phyloP scores from a whole-genome alignment of 2,329 filamentous ascomycete genomes.

The Botrytis porri region DNA sequence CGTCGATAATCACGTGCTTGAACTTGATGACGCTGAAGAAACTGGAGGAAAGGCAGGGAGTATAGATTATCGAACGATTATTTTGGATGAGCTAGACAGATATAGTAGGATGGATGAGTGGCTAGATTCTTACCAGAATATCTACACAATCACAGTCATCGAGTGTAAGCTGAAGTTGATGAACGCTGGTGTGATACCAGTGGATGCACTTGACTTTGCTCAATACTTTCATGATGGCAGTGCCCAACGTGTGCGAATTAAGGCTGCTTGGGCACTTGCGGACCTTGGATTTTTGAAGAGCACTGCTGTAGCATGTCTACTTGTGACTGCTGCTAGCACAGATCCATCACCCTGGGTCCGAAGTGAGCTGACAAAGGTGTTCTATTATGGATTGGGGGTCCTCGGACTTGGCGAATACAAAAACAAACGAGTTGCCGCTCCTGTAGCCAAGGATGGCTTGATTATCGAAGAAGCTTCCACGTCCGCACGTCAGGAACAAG shows the following conservation, averaged over 20 bases:
- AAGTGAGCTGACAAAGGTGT: conserved; percentile 55
- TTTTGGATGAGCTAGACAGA: conserved; percentile 63
- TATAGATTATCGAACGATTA: conserved; percentile 38
- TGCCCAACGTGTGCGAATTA: conserved; percentile 60
- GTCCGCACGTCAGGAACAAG: conserved; percentile 46
- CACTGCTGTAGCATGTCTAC: conserved; percentile 52
- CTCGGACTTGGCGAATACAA: conserved; percentile 61
- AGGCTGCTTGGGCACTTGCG: conserved; percentile 61
- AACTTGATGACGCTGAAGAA: conserved; percentile 44
- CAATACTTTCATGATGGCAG: conserved; percentile 65
- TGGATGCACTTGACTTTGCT: conserved; percentile 54
- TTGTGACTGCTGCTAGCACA: conserved; percentile 57
- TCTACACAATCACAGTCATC: conserved; percentile 61
- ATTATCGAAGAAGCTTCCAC: conserved; percentile 48
- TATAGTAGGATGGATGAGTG: conserved; percentile 67
- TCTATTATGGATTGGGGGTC: conserved; percentile 58
- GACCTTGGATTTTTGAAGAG: conserved; percentile 61
- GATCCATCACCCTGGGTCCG: conserved; percentile 64
- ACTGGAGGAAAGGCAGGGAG: conserved; percentile 43
- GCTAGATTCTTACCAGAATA: conserved; percentile 65
- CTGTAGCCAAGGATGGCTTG: conserved; percentile 34
- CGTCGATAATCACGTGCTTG: conserved; percentile 35
- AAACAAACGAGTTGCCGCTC: conserved; percentile 27
- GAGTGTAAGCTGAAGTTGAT: conserved; percentile 61
- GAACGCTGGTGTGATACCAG: conserved; percentile 60